phyloP scores from a whole-genome alignment of 305 asterid species.

The Euphrasia arctica region DNA sequence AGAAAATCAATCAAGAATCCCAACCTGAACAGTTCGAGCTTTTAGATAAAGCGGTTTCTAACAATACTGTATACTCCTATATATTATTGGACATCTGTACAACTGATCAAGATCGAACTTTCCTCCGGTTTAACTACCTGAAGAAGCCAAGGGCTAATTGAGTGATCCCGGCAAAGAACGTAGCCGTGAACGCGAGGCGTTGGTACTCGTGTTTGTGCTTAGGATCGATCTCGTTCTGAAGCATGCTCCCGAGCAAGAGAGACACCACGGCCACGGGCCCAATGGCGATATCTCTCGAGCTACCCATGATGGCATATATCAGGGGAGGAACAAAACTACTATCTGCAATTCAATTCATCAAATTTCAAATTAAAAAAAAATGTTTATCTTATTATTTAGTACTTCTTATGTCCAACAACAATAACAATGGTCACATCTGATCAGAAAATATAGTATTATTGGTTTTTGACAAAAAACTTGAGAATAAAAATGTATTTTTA shows the following conservation, averaged over 20 bases:
- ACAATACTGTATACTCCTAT: too few species aligned
- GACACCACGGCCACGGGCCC: constrained; percentile 77
- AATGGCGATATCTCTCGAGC: constrained; percentile 64
- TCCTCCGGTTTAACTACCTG: constrained; percentile 28
- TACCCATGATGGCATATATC: constrained; percentile 60
- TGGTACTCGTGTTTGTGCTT: constrained; percentile 37
- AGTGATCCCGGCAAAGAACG: constrained; percentile 58
- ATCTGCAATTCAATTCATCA: constrained; percentile 29
- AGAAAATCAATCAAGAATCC: constrained; percentile 65
- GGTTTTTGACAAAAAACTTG: too few species aligned
- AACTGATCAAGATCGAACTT: constrained; percentile 3
- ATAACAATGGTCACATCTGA: too few species aligned
- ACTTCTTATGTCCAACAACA: too few species aligned
- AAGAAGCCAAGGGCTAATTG: constrained; percentile 53
- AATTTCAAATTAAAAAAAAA: too few species aligned
- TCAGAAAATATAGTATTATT: too few species aligned
- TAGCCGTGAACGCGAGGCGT: constrained; percentile 58
- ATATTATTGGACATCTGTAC: too few species aligned
- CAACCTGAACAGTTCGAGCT: constrained; percentile 30
- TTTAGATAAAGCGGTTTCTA: too few species aligned
- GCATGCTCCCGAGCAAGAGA: constrained; percentile 55
- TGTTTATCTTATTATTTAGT: too few species aligned
- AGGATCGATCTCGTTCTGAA: constrained; percentile 44
- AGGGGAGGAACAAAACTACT: constrained; percentile 66
- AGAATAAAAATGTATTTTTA: too few species aligned